Base-by-base conservation (phyloP, 352 stramenopile species). In the Saprolegnia diclina region DNA sequence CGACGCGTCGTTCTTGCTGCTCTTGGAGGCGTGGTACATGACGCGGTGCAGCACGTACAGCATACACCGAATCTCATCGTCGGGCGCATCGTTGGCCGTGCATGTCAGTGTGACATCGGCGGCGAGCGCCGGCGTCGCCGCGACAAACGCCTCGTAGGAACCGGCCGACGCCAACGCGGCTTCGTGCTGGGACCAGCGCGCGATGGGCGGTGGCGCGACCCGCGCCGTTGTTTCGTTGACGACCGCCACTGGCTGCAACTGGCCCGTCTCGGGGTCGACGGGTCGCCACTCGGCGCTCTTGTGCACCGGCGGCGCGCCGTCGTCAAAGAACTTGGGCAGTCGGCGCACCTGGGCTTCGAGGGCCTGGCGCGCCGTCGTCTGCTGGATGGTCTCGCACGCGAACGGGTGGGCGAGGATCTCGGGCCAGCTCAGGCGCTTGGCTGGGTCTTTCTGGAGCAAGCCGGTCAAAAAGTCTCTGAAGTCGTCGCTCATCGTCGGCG, bases 351-450 rank as follows among this genome's bases (percentile, higher is more conserved):
- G 76, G 18, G 74, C 70, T 62, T 90, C 83, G 0, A 90, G 75
- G n/a, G 81, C 65, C 44, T 83, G 50, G 5, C 83, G 77, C 11
- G 72, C 74, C 21, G 76, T 56, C 0, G 81, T 55, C 61, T 97
- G 87, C 22, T 88, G 77, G 7, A 81, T 68, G 21, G 86, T 96
- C 74, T 97, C 89, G 1, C 77, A 69, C 21, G 97, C 83, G 64
- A 98, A 97, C 7, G 91, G 89, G 62, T 98, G 92, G 5, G 84
- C 22, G 14, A 98, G 74, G 40, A 98, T 92, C 37, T 90, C 77
- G 5, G 92, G 91, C 93, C 93, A 98, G 4, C 78, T 85, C 19
- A 97, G 76, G 44, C 94, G 79, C 48, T 84, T 77, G 19, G 76
- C 70, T 0, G 90, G 90, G 59, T 98, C 86, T 71, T 98, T 98